A percentile compares a stretch with the other conserved stretches of the same genome.
These are phyloP conservation scores for Chaetomium cochliodes DNA, from an alignment of 495 filamentous ascomycete genomes.

Conservation along the genomic window DNA sequence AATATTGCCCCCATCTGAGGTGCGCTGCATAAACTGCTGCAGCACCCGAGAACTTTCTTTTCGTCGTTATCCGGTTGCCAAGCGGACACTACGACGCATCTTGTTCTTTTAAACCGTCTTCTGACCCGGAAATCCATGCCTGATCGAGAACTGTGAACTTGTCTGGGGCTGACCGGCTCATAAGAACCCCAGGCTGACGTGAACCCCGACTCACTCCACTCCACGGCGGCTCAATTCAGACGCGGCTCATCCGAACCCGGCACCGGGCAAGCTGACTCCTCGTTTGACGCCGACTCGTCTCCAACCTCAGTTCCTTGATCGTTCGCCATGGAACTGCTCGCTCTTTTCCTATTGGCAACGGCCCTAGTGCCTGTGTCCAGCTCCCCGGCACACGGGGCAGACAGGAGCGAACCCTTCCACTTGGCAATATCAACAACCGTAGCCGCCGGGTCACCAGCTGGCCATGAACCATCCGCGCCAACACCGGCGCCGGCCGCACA, in stretches of 20 bases:
- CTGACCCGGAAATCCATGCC: constrained; percentile 21
- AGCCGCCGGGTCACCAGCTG: background rate
- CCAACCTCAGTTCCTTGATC: background rate
- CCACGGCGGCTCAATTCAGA: too few species aligned
- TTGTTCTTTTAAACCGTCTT: constrained; percentile 11
- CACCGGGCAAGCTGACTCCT: background rate
- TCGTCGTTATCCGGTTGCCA: constrained; percentile 17
- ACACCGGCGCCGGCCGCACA: background rate
- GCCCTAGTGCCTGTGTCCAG: constrained; percentile 19
- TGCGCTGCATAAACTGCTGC: constrained; percentile 33
- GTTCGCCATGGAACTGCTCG: constrained; percentile 25
- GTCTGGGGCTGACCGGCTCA: background rate
- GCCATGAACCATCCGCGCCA: background rate
- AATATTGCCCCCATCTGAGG: constrained; percentile 28
- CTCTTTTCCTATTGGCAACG: constrained; percentile 23
- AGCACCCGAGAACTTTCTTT: constrained; percentile 25
- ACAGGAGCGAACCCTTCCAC: background rate
- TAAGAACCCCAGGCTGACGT: constrained; percentile 13
- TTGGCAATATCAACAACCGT: constrained; percentile 7
- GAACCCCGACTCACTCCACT: background rate
- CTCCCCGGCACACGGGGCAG: constrained; percentile 14
- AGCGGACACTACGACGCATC: constrained; percentile 18
- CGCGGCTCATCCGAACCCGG: background rate
- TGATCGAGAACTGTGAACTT: background rate
- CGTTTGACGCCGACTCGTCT: background rate